Evolutionary conservation across 78 protist species (phyloP), one percentile per base, ranked within the genome.

Genomic region (Planoprotostelium fungivorum): DNA sequence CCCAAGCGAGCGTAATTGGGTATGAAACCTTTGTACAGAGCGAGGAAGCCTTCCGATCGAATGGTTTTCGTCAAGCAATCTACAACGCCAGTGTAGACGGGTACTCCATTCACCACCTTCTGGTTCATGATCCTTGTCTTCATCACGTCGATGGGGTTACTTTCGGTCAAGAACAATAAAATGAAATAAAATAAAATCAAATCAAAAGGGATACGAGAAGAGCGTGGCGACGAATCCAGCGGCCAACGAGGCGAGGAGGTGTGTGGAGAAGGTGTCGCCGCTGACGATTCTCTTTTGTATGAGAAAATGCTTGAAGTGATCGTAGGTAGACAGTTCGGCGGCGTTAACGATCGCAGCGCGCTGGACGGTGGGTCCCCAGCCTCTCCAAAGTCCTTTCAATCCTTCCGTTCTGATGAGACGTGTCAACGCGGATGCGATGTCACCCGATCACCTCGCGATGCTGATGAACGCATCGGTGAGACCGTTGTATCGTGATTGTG

Each of bases 101-200:
- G 38, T 29, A 34, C 88, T 34, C 92, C 91, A 0, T 39, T 37
- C 34, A 87, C 93, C 0, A 90, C 1, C 0, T 91, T 90, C 84
- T 93, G 96, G 63, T 90, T 93, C 96, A 93, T 93, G 9, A 93
- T 88, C 37, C 96, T 84, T 28, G 96, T 93, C 88, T 93, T 93
- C 10, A 90, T 84, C 23, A 88, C 35, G 88, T 93, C 96, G 0
- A 93, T 91, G 0, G 73, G 73, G 73, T 51, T 51, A 51, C 73
- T 51, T n/a, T 51, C 73, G 73, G 73, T 51, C 73, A 51, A 51
- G 73, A 16, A 51, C 5, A 25, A 25, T 51, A 25, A 5, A 5
- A 51, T 51, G 31, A 51, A 51, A 51, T 51, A 25, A 25, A 5
- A 51, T 51, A 51, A 25, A 51, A 51, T n/a, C 5, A 51, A 51